Percentiles rank a stretch among this genome's conserved stretches.
Conservation (phyloP, 352 stramenopile genomes). For the Blastocystis sp. region DNA sequence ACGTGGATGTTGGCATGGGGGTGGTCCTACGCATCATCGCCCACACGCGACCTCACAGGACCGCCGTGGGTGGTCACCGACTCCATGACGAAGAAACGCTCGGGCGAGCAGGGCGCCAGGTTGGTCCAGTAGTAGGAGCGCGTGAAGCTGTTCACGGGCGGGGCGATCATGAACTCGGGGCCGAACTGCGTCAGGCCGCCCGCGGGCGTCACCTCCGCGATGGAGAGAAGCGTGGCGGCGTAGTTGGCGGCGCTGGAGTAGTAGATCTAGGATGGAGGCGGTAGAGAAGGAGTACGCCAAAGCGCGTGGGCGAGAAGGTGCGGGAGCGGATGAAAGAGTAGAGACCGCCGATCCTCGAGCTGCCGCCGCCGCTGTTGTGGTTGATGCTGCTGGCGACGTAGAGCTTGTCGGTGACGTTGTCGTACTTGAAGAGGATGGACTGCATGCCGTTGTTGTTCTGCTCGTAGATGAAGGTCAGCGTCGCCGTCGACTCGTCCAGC, state of each 20-base stretch:
- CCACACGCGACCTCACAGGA: neutral
- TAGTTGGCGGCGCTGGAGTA: slow-evolving; percentile 4
- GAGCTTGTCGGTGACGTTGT: neutral
- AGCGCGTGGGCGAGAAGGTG: slow-evolving; percentile 52
- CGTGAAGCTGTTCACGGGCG: neutral
- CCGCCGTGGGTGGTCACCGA: slow-evolving; percentile 14
- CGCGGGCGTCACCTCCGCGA: slow-evolving; percentile 23
- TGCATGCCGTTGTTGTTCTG: slow-evolving; percentile 35
- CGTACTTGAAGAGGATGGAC: slow-evolving; percentile 65
- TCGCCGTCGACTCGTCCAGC: slow-evolving; percentile 9
- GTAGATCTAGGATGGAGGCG: slow-evolving; percentile 7
- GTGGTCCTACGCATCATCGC: neutral
- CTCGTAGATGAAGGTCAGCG: slow-evolving; percentile 58
- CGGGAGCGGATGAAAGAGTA: slow-evolving; percentile 50
- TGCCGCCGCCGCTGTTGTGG: slow-evolving; percentile 23
- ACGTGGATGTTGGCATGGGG: slow-evolving; percentile 58
- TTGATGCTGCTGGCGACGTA: neutral
- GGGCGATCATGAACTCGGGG: slow-evolving; percentile 11
- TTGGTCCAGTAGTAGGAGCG: slow-evolving; percentile 62
- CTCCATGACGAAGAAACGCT: slow-evolving; percentile 66
- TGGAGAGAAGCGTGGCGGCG: slow-evolving; percentile 10
- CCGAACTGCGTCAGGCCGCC: slow-evolving; percentile 38
- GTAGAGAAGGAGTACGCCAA: neutral
- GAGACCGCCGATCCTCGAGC: neutral
- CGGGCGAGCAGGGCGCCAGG: slow-evolving; percentile 4